Conservation (phyloP, 495 filamentous ascomycete species). For the Terfezia claveryi region DNA sequence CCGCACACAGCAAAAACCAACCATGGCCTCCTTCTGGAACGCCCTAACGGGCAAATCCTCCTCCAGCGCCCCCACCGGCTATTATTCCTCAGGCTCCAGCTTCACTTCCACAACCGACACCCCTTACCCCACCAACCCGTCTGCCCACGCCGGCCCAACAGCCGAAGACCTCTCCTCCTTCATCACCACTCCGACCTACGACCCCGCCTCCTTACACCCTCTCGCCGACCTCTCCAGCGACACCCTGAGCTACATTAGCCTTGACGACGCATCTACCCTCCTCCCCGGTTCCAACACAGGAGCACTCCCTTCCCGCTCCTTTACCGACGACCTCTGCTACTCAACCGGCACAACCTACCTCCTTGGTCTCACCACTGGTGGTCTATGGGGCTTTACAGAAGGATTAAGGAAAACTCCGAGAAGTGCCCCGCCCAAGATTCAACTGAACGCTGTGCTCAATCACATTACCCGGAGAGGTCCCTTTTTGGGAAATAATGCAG, state of each 20-base stretch:
- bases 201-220: constrained; percentile 78
- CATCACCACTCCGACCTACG: constrained; percentile 32
- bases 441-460: constrained; percentile 82
- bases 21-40: constrained; percentile 64
- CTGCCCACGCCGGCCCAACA: constrained; percentile 8
- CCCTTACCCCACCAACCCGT: constrained; percentile 13
- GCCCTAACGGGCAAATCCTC: constrained; percentile 58
- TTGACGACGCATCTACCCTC: constrained; percentile 76
- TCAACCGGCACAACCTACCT: constrained; percentile 89
- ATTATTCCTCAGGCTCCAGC: background rate
- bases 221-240: constrained; percentile 54
- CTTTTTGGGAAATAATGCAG: constrained; percentile 90
- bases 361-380: constrained; percentile 61
- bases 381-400: constrained; percentile 76
- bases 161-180: constrained; percentile 13
- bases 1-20: background rate
- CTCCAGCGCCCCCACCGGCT: constrained; percentile 18
- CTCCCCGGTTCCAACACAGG: constrained; percentile 59
- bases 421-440: constrained; percentile 64
- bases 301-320: constrained; percentile 78
- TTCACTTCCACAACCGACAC: constrained; percentile 10
- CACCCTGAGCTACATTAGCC: constrained; percentile 73
- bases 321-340: constrained; percentile 95
- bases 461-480: constrained; percentile 77
- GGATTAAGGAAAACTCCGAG: constrained; percentile 51